Evolutionary conservation across 2,329 filamentous ascomycete species (phyloP), one percentile per base, ranked within the genome.

Genomic region (Claviceps arundinis): DNA sequence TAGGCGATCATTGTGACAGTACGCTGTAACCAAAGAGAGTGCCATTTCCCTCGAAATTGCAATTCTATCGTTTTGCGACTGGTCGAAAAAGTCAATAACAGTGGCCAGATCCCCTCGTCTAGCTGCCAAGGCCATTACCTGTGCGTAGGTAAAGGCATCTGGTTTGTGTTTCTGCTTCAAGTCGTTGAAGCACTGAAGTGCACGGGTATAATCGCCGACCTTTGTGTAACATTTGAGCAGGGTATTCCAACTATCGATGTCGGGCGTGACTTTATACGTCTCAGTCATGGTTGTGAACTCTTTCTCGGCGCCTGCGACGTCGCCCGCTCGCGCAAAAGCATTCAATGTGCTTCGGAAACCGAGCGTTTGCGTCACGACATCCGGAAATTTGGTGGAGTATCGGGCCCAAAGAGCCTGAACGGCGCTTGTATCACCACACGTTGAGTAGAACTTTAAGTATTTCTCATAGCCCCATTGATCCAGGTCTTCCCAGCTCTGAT

Each of bases 91-190:
- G 22, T 82, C 73, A 24, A 84, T 71, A 1, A 86, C 81, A 50
- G 78, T 77, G 22, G 84, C 78, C 1, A 90, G 68, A 62, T 96
- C 89, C 22, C 90, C 89, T 58, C 80, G 76, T 14, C 73, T 74
- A 16, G 83, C 82, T 49, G 80, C 80, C 60, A 94, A 73, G 24
- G 80, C 76, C 78, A 95, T 86, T 56, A 95, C 69, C 5, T 83
- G 85, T 3, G 78, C 80, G 59, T 88, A 89, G 0, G 83, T 86
- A 59, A 79, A 75, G 0, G 69, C 61, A 63, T 87, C 78, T 0
- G 86, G 83, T 22, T 65, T 60, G 3, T 80, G 60, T 37, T 55
- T 69, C 60, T 55, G 64, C 59, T 58, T 73, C 56, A 93, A 74
- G 9, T 75, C 68, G 17, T 81, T 73, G 59, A 94, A 89, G 48